Evolutionary conservation across 2,329 filamentous ascomycete genomes (phyloP), one percentile per base, ranked within the genome.

Genomic region (Chaetomiaceae sp.): DNA sequence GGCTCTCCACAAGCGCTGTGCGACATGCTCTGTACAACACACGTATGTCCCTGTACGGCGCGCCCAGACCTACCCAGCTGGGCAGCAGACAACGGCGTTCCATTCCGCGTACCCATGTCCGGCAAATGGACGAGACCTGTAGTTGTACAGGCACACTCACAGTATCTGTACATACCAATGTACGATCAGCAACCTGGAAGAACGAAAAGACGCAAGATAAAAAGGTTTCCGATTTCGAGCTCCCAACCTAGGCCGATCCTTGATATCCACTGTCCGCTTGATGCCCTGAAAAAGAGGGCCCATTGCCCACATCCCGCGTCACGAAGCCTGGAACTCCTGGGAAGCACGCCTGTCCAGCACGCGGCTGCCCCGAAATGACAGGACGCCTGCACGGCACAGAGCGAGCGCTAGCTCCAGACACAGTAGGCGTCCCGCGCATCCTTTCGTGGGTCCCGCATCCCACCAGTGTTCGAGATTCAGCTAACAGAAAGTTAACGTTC

Each of bases 301-400:
- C n/a, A n/a, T 29, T 29, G 27, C 27, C 29, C 14, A 33, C 22
- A 12, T 15, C 10, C 14, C 18, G 36, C 32, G 41, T 40, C 46
- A 35, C 17, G 18, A 38, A 30, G 22, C 22, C 22, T 24, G 22
- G 9, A n/a, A n/a, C n/a, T n/a, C n/a, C n/a, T n/a, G n/a, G n/a
- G n/a, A n/a, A n/a, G n/a, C n/a, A n/a, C n/a, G n/a, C n/a, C n/a
- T n/a, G n/a, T n/a, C n/a, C n/a, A 35, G 22, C 29, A 38, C 11
- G 34, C 47, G 47, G 43, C 30, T n/a, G 38, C 39, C n/a, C 42
- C 43, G 48, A 50, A 47, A 50, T 47, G 48, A 50, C 40, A 44
- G 48, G 44, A 50, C 36, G 9, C 24, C 30, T 35, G 30, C 26
- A 40, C 43, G 42, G 42, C 48, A 46, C 29, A 43, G 30, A 47